Evolutionary conservation across 768 basidiomycete species (phyloP), one percentile per base, ranked within the genome.

Genomic region (Rhodocollybia butyracea): DNA sequence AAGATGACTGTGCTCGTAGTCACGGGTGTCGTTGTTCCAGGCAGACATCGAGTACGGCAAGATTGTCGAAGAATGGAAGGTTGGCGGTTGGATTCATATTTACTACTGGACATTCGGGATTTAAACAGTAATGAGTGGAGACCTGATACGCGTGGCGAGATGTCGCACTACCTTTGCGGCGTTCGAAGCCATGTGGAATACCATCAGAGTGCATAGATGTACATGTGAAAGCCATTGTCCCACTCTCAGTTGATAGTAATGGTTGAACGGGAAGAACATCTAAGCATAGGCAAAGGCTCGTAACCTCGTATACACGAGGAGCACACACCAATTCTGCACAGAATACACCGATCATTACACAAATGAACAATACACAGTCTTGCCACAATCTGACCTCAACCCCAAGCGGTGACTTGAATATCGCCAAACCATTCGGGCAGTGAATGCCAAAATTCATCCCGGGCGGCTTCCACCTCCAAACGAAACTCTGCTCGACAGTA

Each of bases 391-490:
- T 46, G 15, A 34, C 26, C 42, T 68, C 59, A 67, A n/a, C 59
- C 54, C 68, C 69, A 72, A 3, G 60, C 55, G 47, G 52, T 43
- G 12, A 59, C 68, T 39, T 82, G 76, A 59, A 87, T 38, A 27
- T 50, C 68, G 29, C 78, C 80, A 64, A 89, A 89, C 86, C 86
- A 89, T 40, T 61, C 58, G 3, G 88, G 86, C 19, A 89, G 64
- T 52, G 74, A 78, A 51, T 72, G 70, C 88, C 88, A 89, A 60
- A 88, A 77, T 30, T 85, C 83, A 57, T 82, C 78, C 50, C 87
- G 71, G 41, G 83, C 79, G 41, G 69, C 68, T 59, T 85, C 79
- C 42, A 88, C 85, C 8, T 79, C 74, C n/a, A 72, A 67, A 21
- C 78, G 75, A 69, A 86, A 88, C 55, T 86, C 86, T 30, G 76